A percentile compares a stretch with the other conserved stretches of the same genome.
Conservation (phyloP, 2,329 filamentous ascomycete species). For the Nemania sp. region DNA sequence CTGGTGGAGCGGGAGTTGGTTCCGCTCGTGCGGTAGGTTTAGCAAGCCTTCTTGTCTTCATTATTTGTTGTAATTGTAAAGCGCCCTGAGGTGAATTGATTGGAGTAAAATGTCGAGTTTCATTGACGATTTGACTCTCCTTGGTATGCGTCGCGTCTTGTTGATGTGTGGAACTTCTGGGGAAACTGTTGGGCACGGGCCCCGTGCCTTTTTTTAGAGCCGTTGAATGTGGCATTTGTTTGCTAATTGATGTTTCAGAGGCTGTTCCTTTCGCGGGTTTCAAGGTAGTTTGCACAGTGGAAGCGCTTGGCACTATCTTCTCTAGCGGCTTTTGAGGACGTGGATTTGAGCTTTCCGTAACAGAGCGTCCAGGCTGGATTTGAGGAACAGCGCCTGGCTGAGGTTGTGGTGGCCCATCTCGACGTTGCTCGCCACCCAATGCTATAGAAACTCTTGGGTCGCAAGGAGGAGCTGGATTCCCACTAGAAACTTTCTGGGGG, state of each 20-base stretch:
- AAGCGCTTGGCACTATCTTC: neutral
- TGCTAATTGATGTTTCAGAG: constrained; percentile 6
- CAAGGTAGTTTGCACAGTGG: constrained; percentile 7
- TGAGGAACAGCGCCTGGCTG: constrained; percentile 15
- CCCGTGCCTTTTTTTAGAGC: neutral
- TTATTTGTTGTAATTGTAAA: constrained; percentile 13
- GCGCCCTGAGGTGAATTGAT: neutral
- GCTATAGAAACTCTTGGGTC: neutral
- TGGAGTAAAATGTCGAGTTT: constrained; percentile 3
- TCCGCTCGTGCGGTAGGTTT: constrained; percentile 2
- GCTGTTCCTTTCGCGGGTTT: constrained; percentile 16
- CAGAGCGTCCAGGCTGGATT: neutral
- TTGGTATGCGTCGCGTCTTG: neutral
- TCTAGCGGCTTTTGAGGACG: constrained; percentile 6
- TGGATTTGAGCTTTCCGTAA: constrained; percentile 14
- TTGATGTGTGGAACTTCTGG: constrained; percentile 6
- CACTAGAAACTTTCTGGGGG: constrained; percentile 8
- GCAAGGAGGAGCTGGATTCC: neutral
- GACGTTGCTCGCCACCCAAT: neutral
- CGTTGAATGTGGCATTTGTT: constrained; percentile 14
- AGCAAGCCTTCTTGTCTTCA: neutral
- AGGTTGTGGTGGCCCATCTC: constrained; percentile 1
- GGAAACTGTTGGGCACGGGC: constrained; percentile 8
- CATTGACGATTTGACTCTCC: constrained; percentile 15
- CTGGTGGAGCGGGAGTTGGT: neutral